phyloP scores from a whole-genome alignment of 1,284 basidiomycete genomes.

The Cutaneotrichosporon dermatis region DNA sequence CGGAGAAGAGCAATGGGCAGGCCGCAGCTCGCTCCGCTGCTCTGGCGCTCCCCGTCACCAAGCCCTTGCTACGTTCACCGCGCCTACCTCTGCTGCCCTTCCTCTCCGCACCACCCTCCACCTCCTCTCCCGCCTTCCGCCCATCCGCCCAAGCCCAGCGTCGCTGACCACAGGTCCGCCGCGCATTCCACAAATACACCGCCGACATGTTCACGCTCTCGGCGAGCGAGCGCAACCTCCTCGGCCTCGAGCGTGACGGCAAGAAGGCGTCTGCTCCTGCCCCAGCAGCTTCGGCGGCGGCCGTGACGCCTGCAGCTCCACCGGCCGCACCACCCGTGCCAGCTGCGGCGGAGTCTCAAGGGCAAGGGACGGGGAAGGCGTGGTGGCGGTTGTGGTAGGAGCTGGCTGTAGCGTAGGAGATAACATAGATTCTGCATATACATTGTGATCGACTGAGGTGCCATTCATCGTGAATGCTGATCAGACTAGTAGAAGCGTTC shows the following conservation, averaged over 20 bases:
- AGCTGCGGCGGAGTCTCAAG: not conserved
- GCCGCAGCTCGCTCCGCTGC: too few species aligned
- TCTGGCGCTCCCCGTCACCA: too few species aligned
- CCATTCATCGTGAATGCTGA: not conserved
- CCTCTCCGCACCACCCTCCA: too few species aligned
- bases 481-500: not conserved
- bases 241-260: constrained; percentile 16
- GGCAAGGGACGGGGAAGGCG: too few species aligned
- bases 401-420: not conserved
- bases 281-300: not conserved
- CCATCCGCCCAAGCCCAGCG: too few species aligned
- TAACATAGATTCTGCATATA: not conserved
- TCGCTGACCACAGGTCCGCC: constrained; percentile 26
- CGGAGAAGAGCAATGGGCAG: too few species aligned
- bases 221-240: constrained; percentile 24
- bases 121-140: too few species aligned
- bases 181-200: constrained; percentile 25
- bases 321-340: not conserved
- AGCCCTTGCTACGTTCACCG: too few species aligned
- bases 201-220: constrained; percentile 30
- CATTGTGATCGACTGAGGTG: not conserved
- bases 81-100: too few species aligned
- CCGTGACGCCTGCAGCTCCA: not conserved
- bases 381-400: not conserved
- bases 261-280: not conserved